These are phyloP conservation scores for Aquilaria malaccensis DNA, from an alignment of 345 rosid species.

Conservation along the genomic window DNA sequence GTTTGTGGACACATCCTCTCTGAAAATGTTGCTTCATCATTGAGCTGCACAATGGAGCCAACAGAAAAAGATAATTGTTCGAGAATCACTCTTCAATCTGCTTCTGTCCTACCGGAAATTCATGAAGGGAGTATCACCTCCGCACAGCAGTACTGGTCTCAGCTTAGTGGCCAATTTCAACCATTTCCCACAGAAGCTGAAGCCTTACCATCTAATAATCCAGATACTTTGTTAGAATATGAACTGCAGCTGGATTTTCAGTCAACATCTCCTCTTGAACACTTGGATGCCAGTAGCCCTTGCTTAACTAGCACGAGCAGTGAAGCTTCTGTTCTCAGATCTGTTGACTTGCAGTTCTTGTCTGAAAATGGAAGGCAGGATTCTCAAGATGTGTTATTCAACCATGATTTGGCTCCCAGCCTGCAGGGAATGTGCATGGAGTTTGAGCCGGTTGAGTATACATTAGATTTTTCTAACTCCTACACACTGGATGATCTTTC, in stretches of 20 bases:
- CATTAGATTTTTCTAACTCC: slow-evolving; percentile 36
- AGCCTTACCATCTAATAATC: slow-evolving; percentile 3
- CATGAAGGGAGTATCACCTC: slow-evolving; percentile 5
- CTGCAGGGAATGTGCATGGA: slow-evolving; percentile 25
- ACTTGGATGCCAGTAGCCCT: slow-evolving; percentile 18
- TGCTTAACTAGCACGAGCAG: slow-evolving; percentile 33
- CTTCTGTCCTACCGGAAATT: slow-evolving; percentile 12
- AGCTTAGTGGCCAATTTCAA: slow-evolving; percentile 8
- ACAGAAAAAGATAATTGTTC: slow-evolving; percentile 27
- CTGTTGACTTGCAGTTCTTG: slow-evolving; percentile 22
- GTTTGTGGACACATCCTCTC: slow-evolving; percentile 17
- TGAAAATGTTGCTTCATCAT: slow-evolving; percentile 22
- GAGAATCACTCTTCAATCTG: slow-evolving; percentile 17
- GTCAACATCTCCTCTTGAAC: slow-evolving; percentile 13
- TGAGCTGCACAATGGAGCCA: slow-evolving; percentile 35
- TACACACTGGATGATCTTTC: slow-evolving; percentile 39
- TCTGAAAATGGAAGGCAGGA: slow-evolving; percentile 13
- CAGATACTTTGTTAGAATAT: not conserved
- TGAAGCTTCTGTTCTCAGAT: slow-evolving; percentile 38
- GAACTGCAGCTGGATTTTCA: slow-evolving; percentile 11
- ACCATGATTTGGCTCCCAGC: slow-evolving; percentile 15
- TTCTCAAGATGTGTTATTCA: not conserved
- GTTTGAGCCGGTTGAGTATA: slow-evolving; percentile 29
- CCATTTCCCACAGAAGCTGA: slow-evolving; percentile 11
- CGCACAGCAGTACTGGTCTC: slow-evolving; percentile 11